A percentile compares a stretch with the other conserved stretches of the same genome.
Conservation (phyloP, 2,329 filamentous ascomycete genomes). For the Dryadomyces quercivorus region DNA sequence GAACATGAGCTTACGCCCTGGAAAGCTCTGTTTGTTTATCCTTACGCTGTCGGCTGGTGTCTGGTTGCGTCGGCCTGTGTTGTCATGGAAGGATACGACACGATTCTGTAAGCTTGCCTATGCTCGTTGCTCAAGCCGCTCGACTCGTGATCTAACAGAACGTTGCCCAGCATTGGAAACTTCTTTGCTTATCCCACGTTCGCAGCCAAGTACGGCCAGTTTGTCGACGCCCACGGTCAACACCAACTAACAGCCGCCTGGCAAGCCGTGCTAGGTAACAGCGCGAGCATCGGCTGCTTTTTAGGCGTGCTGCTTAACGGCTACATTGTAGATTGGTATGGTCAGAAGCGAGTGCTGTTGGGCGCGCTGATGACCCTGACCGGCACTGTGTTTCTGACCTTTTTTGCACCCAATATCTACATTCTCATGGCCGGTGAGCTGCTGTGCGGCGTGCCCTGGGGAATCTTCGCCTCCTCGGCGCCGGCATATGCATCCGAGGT, state of each 20-base stretch:
- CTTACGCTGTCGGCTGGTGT: slow-evolving; percentile 11
- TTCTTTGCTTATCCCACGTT: slow-evolving; percentile 14
- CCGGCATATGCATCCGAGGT: slow-evolving; percentile 24
- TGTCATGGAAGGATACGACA: slow-evolving; percentile 16
- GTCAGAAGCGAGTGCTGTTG: slow-evolving; percentile 31
- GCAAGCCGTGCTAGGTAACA: slow-evolving; percentile 32
- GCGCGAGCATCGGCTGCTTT: slow-evolving; percentile 30
- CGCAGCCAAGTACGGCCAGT: slow-evolving; percentile 17
- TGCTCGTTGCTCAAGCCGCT: no score
- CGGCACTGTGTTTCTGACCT: slow-evolving; percentile 32
- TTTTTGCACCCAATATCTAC: slow-evolving; percentile 27
- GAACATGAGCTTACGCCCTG: background rate
- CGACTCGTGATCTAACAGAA: background rate
- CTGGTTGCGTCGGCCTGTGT: slow-evolving; percentile 11
- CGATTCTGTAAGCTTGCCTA: slow-evolving; percentile 8
- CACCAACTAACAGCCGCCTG: slow-evolving; percentile 33
- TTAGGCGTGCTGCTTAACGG: slow-evolving; percentile 36
- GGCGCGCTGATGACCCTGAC: slow-evolving; percentile 24
- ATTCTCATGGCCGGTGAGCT: slow-evolving; percentile 30
- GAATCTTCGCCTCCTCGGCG: slow-evolving; percentile 25
- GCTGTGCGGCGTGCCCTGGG: slow-evolving; percentile 27
- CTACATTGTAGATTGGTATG: slow-evolving; percentile 29
- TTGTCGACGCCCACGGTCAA: slow-evolving; percentile 15
- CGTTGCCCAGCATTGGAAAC: slow-evolving; percentile 9
- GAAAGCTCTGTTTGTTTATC: slow-evolving; percentile 4